Percentiles rank a stretch among this genome's conserved stretches.
Evolutionary conservation across 148 eudicot genomes (phyloP).

Genomic region (Silene uniflora): DNA sequence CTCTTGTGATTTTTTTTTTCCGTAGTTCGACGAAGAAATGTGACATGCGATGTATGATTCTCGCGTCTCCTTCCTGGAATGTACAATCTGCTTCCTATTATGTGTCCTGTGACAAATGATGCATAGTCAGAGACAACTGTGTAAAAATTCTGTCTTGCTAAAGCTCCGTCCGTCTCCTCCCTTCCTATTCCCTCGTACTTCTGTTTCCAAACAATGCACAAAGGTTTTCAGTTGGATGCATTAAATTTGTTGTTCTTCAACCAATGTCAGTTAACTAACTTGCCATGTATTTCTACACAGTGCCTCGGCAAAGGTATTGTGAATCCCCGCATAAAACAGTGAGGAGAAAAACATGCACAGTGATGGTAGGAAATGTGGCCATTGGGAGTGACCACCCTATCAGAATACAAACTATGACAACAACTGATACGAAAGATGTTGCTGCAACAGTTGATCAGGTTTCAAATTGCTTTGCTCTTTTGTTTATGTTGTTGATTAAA

Average conservation of each 20-base stretch:
- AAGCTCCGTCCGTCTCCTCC: too few species aligned
- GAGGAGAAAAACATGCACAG: slow-evolving; percentile 87
- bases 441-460: slow-evolving; percentile 92
- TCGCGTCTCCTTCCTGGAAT: too few species aligned
- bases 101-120: too few species aligned
- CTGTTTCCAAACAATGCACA: too few species aligned
- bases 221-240: background rate
- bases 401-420: slow-evolving; percentile 96
- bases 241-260: background rate
- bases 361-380: slow-evolving; percentile 92
- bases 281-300: slow-evolving; percentile 33
- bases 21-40: too few species aligned
- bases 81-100: too few species aligned
- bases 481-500: background rate
- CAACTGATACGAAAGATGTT: slow-evolving; percentile 92
- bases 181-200: too few species aligned
- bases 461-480: slow-evolving; percentile 10
- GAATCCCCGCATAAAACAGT: slow-evolving; percentile 77
- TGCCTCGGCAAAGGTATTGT: slow-evolving; percentile 92
- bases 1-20: too few species aligned
- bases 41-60: too few species aligned
- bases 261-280: background rate
- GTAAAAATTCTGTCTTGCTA: too few species aligned
- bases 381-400: slow-evolving; percentile 95
- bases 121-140: too few species aligned